A percentile compares a stretch with the other conserved stretches of the same genome.
Evolutionary conservation across 2,329 filamentous ascomycete species (phyloP).

Genomic region (Drechslera avenae): DNA sequence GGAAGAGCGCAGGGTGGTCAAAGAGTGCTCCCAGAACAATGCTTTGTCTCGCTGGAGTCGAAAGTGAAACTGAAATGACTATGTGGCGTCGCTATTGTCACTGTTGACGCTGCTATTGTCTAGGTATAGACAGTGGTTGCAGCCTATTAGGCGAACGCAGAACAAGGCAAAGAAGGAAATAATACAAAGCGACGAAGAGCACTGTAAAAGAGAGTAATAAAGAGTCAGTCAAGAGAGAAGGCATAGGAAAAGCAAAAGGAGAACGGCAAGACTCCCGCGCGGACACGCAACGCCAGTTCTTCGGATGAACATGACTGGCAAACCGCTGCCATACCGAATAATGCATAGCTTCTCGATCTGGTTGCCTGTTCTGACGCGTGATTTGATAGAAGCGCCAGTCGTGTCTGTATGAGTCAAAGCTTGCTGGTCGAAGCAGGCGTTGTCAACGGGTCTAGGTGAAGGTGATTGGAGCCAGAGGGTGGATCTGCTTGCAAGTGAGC

Average conservation of each 20-base stretch:
- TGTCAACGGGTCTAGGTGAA: slow-evolving; percentile 22
- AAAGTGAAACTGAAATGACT: slow-evolving; percentile 37
- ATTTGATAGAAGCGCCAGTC: slow-evolving; percentile 36
- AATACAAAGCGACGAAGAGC: slow-evolving; percentile 13
- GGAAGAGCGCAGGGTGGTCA: slow-evolving; percentile 2
- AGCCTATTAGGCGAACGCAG: slow-evolving; percentile 23
- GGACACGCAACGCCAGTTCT: slow-evolving; percentile 36
- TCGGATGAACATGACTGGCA: slow-evolving; percentile 22
- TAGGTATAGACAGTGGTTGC: slow-evolving; percentile 25
- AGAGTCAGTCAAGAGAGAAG: slow-evolving; percentile 14
- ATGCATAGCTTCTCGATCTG: slow-evolving; percentile 32
- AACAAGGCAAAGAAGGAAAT: slow-evolving; percentile 19
- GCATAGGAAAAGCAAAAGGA: slow-evolving; percentile 21
- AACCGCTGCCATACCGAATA: slow-evolving; percentile 32
- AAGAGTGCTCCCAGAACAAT: slow-evolving; percentile 25
- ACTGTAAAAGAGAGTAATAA: slow-evolving; percentile 10
- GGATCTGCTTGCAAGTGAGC: slow-evolving; percentile 38
- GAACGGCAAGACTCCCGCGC: slow-evolving; percentile 23
- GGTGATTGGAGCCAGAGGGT: slow-evolving; percentile 43
- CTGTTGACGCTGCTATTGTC: slow-evolving; percentile 25
- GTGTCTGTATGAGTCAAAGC: slow-evolving; percentile 32
- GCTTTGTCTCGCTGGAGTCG: slow-evolving; percentile 28
- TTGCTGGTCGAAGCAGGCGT: slow-evolving; percentile 32
- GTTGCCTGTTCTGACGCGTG: slow-evolving; percentile 18
- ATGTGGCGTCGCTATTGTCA: slow-evolving; percentile 25